Conservation (phyloP, 106 monocot genomes). For the Apostasia shenzhenica region DNA sequence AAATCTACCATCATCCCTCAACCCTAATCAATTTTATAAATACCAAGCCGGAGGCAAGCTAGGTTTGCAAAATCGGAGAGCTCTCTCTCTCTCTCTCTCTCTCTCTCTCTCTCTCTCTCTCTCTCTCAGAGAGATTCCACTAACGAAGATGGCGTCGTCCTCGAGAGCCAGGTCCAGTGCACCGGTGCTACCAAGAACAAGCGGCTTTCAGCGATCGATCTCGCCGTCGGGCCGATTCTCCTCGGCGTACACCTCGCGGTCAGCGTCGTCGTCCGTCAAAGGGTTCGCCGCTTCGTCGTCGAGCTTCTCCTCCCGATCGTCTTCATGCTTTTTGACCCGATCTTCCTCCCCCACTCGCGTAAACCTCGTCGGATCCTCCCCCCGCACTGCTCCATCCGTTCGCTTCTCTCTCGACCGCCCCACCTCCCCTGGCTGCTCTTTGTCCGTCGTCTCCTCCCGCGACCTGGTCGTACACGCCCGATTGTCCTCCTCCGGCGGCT, state of each 20-base stretch:
- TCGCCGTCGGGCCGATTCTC: conserved; percentile 22
- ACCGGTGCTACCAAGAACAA: not conserved
- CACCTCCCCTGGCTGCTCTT: conserved; percentile 30
- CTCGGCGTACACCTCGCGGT: not conserved
- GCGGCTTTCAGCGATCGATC: conserved; percentile 18
- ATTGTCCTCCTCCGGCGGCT: conserved; percentile 1
- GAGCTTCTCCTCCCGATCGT: conserved; percentile 6
- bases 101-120: not conserved
- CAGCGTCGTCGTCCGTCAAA: conserved; percentile 8
- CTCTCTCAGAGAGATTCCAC: not conserved
- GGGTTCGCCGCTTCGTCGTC: conserved; percentile 18
- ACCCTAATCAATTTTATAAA: not conserved
- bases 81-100: not conserved
- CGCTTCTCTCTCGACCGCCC: conserved; percentile 44
- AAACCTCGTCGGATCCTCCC: conserved; percentile 30
- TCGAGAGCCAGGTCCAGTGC: not conserved
- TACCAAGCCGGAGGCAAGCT: conserved; percentile 4
- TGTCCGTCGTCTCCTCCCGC: conserved; percentile 8
- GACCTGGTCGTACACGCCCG: conserved; percentile 1
- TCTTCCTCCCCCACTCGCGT: conserved; percentile 60
- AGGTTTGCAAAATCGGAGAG: conserved; percentile 6
- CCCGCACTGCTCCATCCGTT: conserved; percentile 20
- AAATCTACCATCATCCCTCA: not conserved
- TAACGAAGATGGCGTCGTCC: not conserved
- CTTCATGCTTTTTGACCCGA: conserved; percentile 20